phyloP scores from a whole-genome alignment of 2,329 filamentous ascomycete species.

The Achaetomium macrosporum region DNA sequence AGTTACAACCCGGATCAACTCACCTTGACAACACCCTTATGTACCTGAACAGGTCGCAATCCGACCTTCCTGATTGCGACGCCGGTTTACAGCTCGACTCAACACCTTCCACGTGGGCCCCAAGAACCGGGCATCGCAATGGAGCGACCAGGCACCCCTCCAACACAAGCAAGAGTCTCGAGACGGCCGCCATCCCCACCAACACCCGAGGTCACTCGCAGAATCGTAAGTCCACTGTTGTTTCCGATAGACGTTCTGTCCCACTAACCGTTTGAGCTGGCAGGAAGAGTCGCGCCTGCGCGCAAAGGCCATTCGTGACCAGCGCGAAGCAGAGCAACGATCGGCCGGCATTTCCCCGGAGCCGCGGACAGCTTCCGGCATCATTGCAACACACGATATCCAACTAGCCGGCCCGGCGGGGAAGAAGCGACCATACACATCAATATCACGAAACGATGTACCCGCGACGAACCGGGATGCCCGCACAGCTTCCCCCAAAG shows the following conservation, averaged over 20 bases:
- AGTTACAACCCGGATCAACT: neutral
- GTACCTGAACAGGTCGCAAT: too few species aligned
- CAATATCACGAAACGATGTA: slow-evolving; percentile 49
- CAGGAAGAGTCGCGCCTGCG: slow-evolving; percentile 83
- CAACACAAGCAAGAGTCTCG: slow-evolving; percentile 25
- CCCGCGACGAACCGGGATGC: slow-evolving; percentile 65
- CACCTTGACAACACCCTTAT: too few species aligned
- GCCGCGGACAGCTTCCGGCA: slow-evolving; percentile 56
- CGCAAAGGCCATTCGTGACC: slow-evolving; percentile 79
- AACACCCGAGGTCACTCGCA: slow-evolving; percentile 49
- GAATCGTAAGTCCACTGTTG: slow-evolving; percentile 42
- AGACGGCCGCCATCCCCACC: slow-evolving; percentile 38
- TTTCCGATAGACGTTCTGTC: neutral
- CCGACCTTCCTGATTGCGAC: too few species aligned
- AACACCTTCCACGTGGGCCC: too few species aligned
- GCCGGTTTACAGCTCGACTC: too few species aligned
- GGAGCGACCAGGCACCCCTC: slow-evolving; percentile 45
- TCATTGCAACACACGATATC: slow-evolving; percentile 63
- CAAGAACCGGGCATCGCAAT: slow-evolving; percentile 28
- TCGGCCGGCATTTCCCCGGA: slow-evolving; percentile 37
- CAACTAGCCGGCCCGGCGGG: slow-evolving; percentile 46
- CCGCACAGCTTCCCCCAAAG: slow-evolving; percentile 40
- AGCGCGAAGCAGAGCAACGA: slow-evolving; percentile 59
- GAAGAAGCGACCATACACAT: slow-evolving; percentile 65
- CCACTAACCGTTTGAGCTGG: neutral